phyloP scores from a whole-genome alignment of 2,329 filamentous ascomycete genomes.

The Fusarium bactridioides region DNA sequence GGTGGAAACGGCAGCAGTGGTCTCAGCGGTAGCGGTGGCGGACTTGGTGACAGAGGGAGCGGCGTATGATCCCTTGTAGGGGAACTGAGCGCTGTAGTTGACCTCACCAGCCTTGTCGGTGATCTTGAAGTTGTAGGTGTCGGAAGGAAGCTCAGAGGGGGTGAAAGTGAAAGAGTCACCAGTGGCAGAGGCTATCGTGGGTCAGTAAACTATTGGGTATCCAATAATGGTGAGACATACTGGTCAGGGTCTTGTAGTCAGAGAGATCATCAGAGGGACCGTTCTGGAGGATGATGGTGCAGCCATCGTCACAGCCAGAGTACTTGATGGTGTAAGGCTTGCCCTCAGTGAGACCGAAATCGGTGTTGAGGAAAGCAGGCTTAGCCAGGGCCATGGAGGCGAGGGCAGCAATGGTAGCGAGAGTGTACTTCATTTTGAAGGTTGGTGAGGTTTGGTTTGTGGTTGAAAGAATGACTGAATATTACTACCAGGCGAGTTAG shows the following conservation, averaged over 20 bases:
- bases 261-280: constrained; percentile 42
- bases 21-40: constrained; percentile 6
- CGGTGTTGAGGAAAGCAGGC: constrained; percentile 46
- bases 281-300: constrained; percentile 48
- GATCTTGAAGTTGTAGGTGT: constrained; percentile 49
- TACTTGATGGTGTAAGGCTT: constrained; percentile 46
- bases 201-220: not conserved
- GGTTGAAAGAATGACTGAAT: constrained; percentile 40
- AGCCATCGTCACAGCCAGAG: constrained; percentile 44
- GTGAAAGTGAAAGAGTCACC: constrained; percentile 43
- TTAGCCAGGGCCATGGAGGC: constrained; percentile 41
- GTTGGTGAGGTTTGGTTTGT: constrained; percentile 17
- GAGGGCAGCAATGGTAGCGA: constrained; percentile 43
- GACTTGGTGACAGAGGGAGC: constrained; percentile 21
- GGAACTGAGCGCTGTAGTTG: constrained; percentile 48
- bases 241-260: constrained; percentile 43
- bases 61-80: constrained; percentile 39
- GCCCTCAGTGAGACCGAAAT: constrained; percentile 42
- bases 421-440: constrained; percentile 50
- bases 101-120: constrained; percentile 36
- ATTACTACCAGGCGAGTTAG: constrained; percentile 37
- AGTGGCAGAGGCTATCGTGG: constrained; percentile 14
- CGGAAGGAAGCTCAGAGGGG: constrained; percentile 40
- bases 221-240: constrained; percentile 33
- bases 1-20: constrained; percentile 19